Conservation (phyloP, 805 yeast genomes). For the Metschnikowia lochheadii region DNA sequence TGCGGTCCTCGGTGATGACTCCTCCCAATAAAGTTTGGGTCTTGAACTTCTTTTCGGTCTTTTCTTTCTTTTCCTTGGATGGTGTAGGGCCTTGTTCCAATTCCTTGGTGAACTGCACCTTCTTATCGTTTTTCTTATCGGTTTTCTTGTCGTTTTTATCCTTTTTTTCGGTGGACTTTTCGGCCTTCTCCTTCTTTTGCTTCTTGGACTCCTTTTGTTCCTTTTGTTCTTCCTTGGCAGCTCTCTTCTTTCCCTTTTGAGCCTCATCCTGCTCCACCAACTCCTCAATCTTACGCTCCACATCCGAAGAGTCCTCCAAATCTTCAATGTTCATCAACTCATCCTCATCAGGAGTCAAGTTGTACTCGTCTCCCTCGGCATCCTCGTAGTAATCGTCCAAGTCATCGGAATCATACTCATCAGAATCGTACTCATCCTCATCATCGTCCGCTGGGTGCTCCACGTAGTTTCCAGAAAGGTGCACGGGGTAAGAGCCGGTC, state of each 20-base stretch:
- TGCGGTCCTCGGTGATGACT: conserved; percentile 88
- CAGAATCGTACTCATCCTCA: conserved; percentile 43
- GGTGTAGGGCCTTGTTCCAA: conserved; percentile 94
- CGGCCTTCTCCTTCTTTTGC: conserved; percentile 20
- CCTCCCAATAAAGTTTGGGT: conserved; percentile 88
- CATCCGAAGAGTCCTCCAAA: conserved; percentile 64
- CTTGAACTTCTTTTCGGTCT: conserved; percentile 48
- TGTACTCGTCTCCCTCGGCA: conserved; percentile 47
- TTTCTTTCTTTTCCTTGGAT: conserved; percentile 24
- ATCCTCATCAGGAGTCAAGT: conserved; percentile 74
- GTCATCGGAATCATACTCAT: conserved; percentile 7
- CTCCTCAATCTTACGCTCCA: conserved; percentile 71
- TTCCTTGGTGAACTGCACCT: conserved; percentile 81
- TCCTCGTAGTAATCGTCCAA: conserved; percentile 46
- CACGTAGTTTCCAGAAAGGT: conserved; percentile 90
- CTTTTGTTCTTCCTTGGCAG: conserved; percentile 25
- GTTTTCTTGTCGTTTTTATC: conserved; percentile 56
- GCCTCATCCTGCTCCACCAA: conserved; percentile 56
- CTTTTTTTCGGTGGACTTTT: conserved; percentile 15
- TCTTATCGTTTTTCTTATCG: conserved; percentile 25
- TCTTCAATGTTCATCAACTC: conserved; percentile 60
- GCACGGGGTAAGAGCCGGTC: conserved; percentile 92
- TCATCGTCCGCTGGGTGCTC: conserved; percentile 91
- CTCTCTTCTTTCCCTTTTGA: conserved; percentile 28
- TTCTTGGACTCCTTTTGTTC: conserved; percentile 17